Evolutionary conservation across 441 rosid genomes (phyloP), one percentile per base, ranked within the genome.

Genomic region (Jatropha multifida): DNA sequence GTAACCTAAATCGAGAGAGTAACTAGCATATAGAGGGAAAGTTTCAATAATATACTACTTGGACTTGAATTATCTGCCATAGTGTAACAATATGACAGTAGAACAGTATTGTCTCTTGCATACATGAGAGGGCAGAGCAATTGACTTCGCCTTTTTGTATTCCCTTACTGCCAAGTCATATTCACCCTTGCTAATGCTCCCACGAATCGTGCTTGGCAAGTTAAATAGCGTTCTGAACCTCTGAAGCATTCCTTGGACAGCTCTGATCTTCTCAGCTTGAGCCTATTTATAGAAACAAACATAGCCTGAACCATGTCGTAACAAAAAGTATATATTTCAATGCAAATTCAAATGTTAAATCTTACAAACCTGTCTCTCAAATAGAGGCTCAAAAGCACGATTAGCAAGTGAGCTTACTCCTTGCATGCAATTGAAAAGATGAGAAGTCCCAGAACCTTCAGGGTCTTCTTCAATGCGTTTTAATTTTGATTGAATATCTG

Each of bases 191-290:
- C 94, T 86, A 76, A 96, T 94, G 87, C 90, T 91, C 69, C 81
- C 92, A 76, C 98, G 95, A 80, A 96, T 94, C 46, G 94, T 90
- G 83, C 98, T 92, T 63, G 98, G 97, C 85, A 96, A 85, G 81
- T 94, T 96, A 81, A 96, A 94, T 52, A 96, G 88, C 17, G 97
- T 94, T 52, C 96, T 91, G 75, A 96, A 96, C 70, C 99, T 91
- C 88, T 94, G 98, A 79, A 96, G 93, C 96, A 94, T 96, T 76
- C 98, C 99, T 87, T 96, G 99, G 79, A 94, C 97, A 81, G 99
- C 91, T 75, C 98, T 85, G 78, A 96, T 94, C 87, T 92, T 96
- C 90, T 96, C 99, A 69, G 99, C 90, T 88, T 96, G 99, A 74
- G 97, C 94, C 99, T 95, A 73, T 68, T 69, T 68, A 63, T 76